These are phyloP conservation scores for Mycothermus thermophilus DNA, from an alignment of 495 filamentous ascomycete genomes.

Conservation along the genomic window DNA sequence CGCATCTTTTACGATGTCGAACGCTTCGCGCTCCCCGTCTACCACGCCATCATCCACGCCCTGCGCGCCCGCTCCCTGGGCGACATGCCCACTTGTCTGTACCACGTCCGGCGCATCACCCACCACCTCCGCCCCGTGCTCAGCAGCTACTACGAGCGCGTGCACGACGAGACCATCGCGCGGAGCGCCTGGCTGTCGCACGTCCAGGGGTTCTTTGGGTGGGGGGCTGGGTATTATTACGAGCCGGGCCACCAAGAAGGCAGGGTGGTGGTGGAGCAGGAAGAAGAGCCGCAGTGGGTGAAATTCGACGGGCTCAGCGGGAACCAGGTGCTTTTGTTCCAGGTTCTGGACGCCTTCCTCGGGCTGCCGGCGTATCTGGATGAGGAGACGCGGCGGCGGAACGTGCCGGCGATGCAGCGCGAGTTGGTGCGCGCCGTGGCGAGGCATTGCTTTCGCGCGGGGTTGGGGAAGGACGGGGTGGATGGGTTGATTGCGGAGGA, in stretches of 20 bases:
- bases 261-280: no score
- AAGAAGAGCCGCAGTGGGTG: slow-evolving; percentile 14
- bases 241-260: no score
- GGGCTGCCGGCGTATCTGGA: slow-evolving; percentile 27
- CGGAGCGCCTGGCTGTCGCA: slow-evolving; percentile 22
- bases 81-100: slow-evolving; percentile 12
- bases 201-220: slow-evolving; percentile 32
- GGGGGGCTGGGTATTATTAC: slow-evolving; percentile 24
- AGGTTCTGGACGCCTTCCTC: slow-evolving; percentile 30
- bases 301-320: slow-evolving; percentile 33
- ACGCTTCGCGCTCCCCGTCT: slow-evolving; percentile 20
- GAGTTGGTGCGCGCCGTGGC: slow-evolving; percentile 16
- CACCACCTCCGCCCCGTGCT: slow-evolving; percentile 14
- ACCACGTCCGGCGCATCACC: slow-evolving; percentile 14
- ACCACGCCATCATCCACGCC: slow-evolving; percentile 19
- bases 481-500: slow-evolving; percentile 18
- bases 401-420: slow-evolving; percentile 23
- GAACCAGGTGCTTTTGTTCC: slow-evolving; percentile 30
- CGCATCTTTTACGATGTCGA: slow-evolving; percentile 23
- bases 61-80: slow-evolving; percentile 12
- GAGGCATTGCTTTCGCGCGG: slow-evolving; percentile 9
- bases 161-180: slow-evolving; percentile 16
- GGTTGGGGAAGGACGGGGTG: slow-evolving; percentile 11
- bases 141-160: slow-evolving; percentile 18
- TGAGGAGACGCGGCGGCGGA: slow-evolving; percentile 9